Evolutionary conservation across 768 basidiomycete genomes (phyloP).

Genomic region (Pisolithus albus): DNA sequence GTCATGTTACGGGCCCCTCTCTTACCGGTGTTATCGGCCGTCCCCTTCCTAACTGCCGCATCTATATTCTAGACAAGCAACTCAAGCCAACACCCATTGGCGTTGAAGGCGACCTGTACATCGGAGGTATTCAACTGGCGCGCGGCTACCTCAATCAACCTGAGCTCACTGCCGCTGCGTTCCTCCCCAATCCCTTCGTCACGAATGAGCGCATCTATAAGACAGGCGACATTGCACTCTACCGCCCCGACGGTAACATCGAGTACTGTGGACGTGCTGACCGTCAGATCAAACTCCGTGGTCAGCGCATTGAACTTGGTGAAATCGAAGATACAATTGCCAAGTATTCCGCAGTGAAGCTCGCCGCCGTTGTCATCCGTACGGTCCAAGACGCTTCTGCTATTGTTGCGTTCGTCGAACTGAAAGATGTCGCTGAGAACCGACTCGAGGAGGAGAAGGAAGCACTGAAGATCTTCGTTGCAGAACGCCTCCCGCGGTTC

Average conservation of each 20-base stretch:
- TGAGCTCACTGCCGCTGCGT: slow-evolving; percentile 22
- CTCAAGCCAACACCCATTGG: slow-evolving; percentile 22
- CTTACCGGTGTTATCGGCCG: slow-evolving; percentile 24
- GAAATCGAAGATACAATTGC: slow-evolving; percentile 27
- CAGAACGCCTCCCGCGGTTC: slow-evolving; percentile 26
- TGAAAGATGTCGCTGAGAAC: slow-evolving; percentile 8
- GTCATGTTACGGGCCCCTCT: slow-evolving; percentile 12
- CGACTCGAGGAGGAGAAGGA: slow-evolving; percentile 17
- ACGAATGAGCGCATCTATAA: slow-evolving; percentile 24
- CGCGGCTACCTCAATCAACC: slow-evolving; percentile 21
- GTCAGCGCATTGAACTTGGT: slow-evolving; percentile 28
- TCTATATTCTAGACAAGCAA: slow-evolving; percentile 13
- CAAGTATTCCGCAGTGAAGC: slow-evolving; percentile 16
- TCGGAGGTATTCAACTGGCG: slow-evolving; percentile 20
- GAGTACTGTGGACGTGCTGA: slow-evolving; percentile 28
- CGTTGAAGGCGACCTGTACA: slow-evolving; percentile 18
- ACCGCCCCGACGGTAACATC: slow-evolving; percentile 23
- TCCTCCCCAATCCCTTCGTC: slow-evolving; percentile 26
- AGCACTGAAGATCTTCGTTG: slow-evolving; percentile 18
- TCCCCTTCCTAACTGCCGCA: slow-evolving; percentile 23
- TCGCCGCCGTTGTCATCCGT: slow-evolving; percentile 21
- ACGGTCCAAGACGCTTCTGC: slow-evolving; percentile 23
- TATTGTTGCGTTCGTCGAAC: slow-evolving; percentile 25
- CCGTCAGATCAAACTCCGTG: slow-evolving; percentile 29
- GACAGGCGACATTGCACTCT: slow-evolving; percentile 26